Conservation (phyloP, 2,329 filamentous ascomycete species). For the Fusarium veterinarium region DNA sequence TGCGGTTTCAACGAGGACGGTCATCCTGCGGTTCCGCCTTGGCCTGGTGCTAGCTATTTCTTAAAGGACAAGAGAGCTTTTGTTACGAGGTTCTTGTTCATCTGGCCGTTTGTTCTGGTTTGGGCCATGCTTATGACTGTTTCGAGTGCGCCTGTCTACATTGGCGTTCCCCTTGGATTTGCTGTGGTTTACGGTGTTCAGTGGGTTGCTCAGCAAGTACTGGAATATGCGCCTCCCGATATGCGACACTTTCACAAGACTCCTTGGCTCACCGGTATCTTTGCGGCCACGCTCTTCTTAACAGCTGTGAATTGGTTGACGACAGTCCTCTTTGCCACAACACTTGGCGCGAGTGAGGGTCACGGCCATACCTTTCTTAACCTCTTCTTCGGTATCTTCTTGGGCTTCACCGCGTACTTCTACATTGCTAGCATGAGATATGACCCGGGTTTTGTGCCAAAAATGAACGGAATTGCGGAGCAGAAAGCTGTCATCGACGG, state of each 20-base stretch:
- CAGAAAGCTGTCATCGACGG: slow-evolving; percentile 92
- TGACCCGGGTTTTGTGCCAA: slow-evolving; percentile 94
- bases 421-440: slow-evolving; percentile 86
- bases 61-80: slow-evolving; percentile 82
- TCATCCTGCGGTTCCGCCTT: slow-evolving; percentile 74
- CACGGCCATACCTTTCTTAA: slow-evolving; percentile 77
- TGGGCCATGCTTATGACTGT: slow-evolving; percentile 77
- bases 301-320: slow-evolving; percentile 81
- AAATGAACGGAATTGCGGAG: slow-evolving; percentile 87
- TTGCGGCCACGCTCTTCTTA: slow-evolving; percentile 86
- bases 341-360: slow-evolving; percentile 29
- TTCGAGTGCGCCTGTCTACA: slow-evolving; percentile 77
- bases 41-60: slow-evolving; percentile 78
- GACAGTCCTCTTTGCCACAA: slow-evolving; percentile 59
- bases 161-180: slow-evolving; percentile 78
- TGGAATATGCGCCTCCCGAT: slow-evolving; percentile 85
- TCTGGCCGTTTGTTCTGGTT: slow-evolving; percentile 85
- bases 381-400: slow-evolving; percentile 74
- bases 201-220: slow-evolving; percentile 79
- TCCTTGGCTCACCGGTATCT: slow-evolving; percentile 95
- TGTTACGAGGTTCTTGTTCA: slow-evolving; percentile 86
- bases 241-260: slow-evolving; percentile 93
- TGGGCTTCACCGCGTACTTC: slow-evolving; percentile 81
- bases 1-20: slow-evolving; percentile 86
- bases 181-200: slow-evolving; percentile 77